phyloP scores from a whole-genome alignment of 352 stramenopile species.

The Elongisporangium undulatum region DNA sequence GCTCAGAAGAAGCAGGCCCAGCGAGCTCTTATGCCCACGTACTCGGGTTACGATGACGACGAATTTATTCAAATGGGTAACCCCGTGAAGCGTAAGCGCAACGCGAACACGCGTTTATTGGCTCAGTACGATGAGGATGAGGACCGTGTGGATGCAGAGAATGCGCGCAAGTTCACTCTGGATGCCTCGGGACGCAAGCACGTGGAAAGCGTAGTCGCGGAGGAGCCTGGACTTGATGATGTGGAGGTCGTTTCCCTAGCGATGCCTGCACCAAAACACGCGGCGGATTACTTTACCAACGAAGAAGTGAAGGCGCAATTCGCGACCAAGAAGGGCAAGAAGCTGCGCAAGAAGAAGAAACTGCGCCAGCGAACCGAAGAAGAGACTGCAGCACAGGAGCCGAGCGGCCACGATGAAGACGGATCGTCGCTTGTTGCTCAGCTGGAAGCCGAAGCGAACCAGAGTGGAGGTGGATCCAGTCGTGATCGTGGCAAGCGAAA shows the following conservation, averaged over 20 bases:
- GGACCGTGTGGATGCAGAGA: slow-evolving; percentile 32
- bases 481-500: slow-evolving; percentile 62
- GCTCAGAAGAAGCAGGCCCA: slow-evolving; percentile 39
- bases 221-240: slow-evolving; percentile 27
- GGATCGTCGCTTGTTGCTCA: slow-evolving; percentile 42
- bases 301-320: slow-evolving; percentile 86
- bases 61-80: slow-evolving; percentile 91
- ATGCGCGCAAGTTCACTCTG: slow-evolving; percentile 54
- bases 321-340: slow-evolving; percentile 76
- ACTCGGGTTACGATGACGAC: slow-evolving; percentile 95
- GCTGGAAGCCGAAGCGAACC: slow-evolving; percentile 54
- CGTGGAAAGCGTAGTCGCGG: slow-evolving; percentile 3
- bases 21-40: slow-evolving; percentile 70
- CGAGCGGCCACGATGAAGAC: slow-evolving; percentile 15
- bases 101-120: slow-evolving; percentile 50
- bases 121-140: slow-evolving; percentile 90
- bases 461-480: slow-evolving; percentile 11
- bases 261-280: slow-evolving; percentile 39
- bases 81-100: slow-evolving; percentile 17
- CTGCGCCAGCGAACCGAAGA: slow-evolving; percentile 41
- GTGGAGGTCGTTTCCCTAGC: slow-evolving; percentile 56
- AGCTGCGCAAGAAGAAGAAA: slow-evolving; percentile 70
- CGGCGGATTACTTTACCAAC: slow-evolving; percentile 81
- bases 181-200: slow-evolving; percentile 28
- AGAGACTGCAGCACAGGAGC: slow-evolving; percentile 30